Evolutionary conservation across 2,329 filamentous ascomycete species (phyloP), one percentile per base, ranked within the genome.

Genomic region (Eutypa lata): DNA sequence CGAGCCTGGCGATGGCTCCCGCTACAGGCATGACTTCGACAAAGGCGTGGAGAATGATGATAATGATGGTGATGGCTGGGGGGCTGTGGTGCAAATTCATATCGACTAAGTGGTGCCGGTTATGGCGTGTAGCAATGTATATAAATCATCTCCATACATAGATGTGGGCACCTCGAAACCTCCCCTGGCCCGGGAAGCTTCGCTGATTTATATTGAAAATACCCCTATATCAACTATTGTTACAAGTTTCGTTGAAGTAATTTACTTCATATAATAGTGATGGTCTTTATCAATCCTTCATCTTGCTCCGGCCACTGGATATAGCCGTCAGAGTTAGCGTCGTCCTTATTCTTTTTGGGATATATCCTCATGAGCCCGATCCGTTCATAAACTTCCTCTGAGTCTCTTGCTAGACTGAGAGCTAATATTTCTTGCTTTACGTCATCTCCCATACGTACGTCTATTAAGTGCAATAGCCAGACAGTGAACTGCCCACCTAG

Each of bases 381-480:
- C 28, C 47, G 47, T 38, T 49, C 47, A 49, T 49, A 49, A 16
- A 49, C 47, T 40, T 49, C 47, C 4, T 37, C n/a, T 38, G 16
- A 7, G 4, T 49, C 33, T 49, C 28, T 31, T 40, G 16, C 19
- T 16, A 31, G 47, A 38, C 47, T 31, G n/a, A 49, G 16, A 16
- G 26, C 47, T 19, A 49, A 49, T 19, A 35, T 14, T 22, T 49
- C 21, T 3, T 3, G 21, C 26, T 11, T 7, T 31, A 11, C 3
- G 45, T 7, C 24, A 6, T 2, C 5, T 28, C 18, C 42, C 14
- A 6, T 22, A 6, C 11, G 1, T 35, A 10, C 11, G 14, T 24
- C 18, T 18, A 47, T 18, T 19, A 33, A 31, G 21, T 43, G 21
- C 18, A 43, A 24, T 43, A 43, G 40, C 40, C 40, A 43, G 40